Conservation (phyloP, 2,329 filamentous ascomycete species). For the Ilyonectria sp. region DNA sequence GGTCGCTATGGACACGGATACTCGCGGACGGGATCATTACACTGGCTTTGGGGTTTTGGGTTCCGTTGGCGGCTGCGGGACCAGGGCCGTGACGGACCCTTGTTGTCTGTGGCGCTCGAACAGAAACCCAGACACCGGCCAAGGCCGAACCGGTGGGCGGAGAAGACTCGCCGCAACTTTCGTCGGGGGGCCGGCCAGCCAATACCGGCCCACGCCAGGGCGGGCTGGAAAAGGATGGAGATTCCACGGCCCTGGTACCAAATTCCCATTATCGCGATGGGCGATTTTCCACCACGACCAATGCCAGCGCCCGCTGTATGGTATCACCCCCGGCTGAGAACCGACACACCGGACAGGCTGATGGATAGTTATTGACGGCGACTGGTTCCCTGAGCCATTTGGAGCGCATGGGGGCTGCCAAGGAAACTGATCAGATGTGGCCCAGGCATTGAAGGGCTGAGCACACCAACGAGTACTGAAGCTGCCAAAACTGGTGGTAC, state of each 20-base stretch:
- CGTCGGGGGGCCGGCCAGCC: constrained; percentile 32
- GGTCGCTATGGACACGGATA: constrained; percentile 2
- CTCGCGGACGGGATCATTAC: not conserved
- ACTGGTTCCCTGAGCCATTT: not conserved
- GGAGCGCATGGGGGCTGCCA: not conserved
- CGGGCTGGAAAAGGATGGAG: constrained; percentile 39
- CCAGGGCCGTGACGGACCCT: constrained; percentile 1
- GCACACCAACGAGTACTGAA: not conserved
- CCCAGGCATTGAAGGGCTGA: not conserved
- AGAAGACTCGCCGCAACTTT: constrained; percentile 28
- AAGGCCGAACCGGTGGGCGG: constrained; percentile 31
- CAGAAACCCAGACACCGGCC: constrained; percentile 17
- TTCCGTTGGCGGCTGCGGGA: not conserved
- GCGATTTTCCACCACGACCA: constrained; percentile 33
- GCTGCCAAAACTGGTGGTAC: constrained; percentile 13
- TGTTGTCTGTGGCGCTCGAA: not conserved
- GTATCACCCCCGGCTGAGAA: constrained; percentile 7
- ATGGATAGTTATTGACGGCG: not conserved
- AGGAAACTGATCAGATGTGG: not conserved
- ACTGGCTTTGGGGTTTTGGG: not conserved
- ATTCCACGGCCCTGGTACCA: constrained; percentile 34
- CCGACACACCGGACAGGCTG: not conserved
- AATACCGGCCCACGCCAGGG: constrained; percentile 26
- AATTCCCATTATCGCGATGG: constrained; percentile 45
- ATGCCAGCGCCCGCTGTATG: constrained; percentile 1